Evolutionary conservation across 345 rosid genomes (phyloP).

Genomic region (Aquilaria yunnanensis): DNA sequence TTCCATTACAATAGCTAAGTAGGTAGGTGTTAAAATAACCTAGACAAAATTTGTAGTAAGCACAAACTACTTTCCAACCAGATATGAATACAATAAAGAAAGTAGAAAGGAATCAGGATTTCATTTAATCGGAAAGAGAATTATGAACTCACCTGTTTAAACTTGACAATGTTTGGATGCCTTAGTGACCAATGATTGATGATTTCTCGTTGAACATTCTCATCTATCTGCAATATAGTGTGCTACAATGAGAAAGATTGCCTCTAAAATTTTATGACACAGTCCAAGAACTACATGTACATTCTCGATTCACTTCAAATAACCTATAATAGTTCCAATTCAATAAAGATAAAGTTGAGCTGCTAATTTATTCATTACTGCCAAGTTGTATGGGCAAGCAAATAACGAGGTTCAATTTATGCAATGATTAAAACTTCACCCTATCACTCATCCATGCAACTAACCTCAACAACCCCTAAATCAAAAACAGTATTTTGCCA

Average conservation of each 20-base stretch:
- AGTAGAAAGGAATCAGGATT: neutral
- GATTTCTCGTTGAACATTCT: conserved; percentile 85
- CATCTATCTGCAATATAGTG: conserved; percentile 69
- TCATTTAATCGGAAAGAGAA: neutral
- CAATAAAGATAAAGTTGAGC: too few relatives aligned
- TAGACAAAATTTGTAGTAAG: conserved; percentile 16
- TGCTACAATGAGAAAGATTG: conserved; percentile 9
- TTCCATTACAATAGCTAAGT: conserved; percentile 95
- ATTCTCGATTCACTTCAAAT: too few relatives aligned
- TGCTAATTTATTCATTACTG: too few relatives aligned
- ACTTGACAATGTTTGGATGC: conserved; percentile 96
- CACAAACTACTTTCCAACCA: neutral
- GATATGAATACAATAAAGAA: neutral
- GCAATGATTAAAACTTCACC: too few relatives aligned
- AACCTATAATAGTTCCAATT: too few relatives aligned
- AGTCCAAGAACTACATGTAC: too few relatives aligned
- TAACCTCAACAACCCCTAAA: too few relatives aligned
- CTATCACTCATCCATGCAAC: too few relatives aligned
- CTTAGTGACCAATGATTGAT: conserved; percentile 87
- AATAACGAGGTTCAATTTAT: too few relatives aligned
- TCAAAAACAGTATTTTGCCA: too few relatives aligned
- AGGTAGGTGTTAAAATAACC: conserved; percentile 90
- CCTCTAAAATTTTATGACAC: too few relatives aligned
- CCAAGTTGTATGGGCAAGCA: too few relatives aligned
- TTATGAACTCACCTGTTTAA: conserved; percentile 62